phyloP scores from a whole-genome alignment of 73 alveolate species.

The Stentor coeruleus region DNA sequence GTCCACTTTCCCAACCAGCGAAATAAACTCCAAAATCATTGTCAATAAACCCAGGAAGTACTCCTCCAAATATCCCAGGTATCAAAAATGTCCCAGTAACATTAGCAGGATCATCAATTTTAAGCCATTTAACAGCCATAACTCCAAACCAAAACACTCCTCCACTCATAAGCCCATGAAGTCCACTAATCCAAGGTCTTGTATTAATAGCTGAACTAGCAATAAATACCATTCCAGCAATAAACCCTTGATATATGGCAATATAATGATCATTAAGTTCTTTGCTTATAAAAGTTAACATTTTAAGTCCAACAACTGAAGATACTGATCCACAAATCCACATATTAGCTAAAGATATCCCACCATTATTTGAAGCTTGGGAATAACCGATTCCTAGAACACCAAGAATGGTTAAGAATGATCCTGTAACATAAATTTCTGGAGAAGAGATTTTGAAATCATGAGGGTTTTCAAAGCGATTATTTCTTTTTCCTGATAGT shows the following conservation, averaged over 20 bases:
- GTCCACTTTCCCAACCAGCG: constrained; percentile 12
- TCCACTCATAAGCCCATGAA: neutral
- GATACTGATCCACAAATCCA: constrained; percentile 26
- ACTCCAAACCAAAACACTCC: neutral
- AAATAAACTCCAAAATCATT: neutral
- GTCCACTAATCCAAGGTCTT: neutral
- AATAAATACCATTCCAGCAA: neutral
- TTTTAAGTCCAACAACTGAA: neutral
- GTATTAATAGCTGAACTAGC: neutral
- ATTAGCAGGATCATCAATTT: neutral
- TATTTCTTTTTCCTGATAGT: neutral
- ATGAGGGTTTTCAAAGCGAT: neutral
- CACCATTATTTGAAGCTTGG: neutral
- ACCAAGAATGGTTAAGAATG: constrained; percentile 1
- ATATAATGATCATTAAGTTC: neutral
- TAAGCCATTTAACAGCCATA: neutral
- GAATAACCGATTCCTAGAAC: neutral
- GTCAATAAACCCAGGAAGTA: constrained; percentile 15
- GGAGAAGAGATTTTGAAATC: neutral
- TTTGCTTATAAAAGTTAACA: neutral
- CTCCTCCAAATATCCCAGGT: constrained; percentile 17
- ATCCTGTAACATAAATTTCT: neutral
- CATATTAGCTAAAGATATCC: neutral
- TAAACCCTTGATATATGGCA: neutral
- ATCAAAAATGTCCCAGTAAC: constrained; percentile 13